Conservation (phyloP, 208 protist genomes). For the Crithidia brevicula region DNA sequence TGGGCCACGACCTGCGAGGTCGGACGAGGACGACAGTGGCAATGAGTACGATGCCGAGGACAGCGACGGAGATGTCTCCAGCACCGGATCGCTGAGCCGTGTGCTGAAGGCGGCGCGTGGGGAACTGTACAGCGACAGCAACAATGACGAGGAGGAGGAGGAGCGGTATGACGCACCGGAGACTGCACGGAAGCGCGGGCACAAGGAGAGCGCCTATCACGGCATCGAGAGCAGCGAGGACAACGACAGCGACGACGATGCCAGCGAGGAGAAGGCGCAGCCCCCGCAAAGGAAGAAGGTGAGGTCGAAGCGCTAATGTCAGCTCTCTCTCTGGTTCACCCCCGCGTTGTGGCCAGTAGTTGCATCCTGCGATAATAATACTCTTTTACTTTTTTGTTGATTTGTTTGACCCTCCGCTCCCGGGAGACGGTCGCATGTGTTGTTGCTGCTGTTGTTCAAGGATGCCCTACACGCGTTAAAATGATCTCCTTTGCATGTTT, state of each 20-base stretch:
- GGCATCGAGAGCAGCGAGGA: constrained; percentile 35
- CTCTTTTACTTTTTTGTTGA: constrained; percentile 3
- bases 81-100: constrained; percentile 35
- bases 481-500: no score
- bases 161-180: background rate
- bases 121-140: constrained; percentile 43
- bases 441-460: no score
- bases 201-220: constrained; percentile 18
- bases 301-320: constrained; percentile 5
- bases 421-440: no score
- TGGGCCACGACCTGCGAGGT: constrained; percentile 17
- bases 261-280: background rate
- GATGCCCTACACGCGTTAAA: no score
- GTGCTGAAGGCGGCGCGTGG: constrained; percentile 19
- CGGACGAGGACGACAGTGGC: constrained; percentile 25
- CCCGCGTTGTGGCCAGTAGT: no score
- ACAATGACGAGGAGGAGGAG: constrained; percentile 22
- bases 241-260: constrained; percentile 25
- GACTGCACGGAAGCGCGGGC: constrained; percentile 16
- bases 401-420: no score
- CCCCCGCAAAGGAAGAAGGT: constrained; percentile 16
- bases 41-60: constrained; percentile 29
- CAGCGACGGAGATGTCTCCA: constrained; percentile 24
- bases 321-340: no score
- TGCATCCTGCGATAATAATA: background rate